Percentiles rank a stretch among this genome's conserved stretches.
Conservation (phyloP, 768 basidiomycete genomes). For the Calvatia gigantea region DNA sequence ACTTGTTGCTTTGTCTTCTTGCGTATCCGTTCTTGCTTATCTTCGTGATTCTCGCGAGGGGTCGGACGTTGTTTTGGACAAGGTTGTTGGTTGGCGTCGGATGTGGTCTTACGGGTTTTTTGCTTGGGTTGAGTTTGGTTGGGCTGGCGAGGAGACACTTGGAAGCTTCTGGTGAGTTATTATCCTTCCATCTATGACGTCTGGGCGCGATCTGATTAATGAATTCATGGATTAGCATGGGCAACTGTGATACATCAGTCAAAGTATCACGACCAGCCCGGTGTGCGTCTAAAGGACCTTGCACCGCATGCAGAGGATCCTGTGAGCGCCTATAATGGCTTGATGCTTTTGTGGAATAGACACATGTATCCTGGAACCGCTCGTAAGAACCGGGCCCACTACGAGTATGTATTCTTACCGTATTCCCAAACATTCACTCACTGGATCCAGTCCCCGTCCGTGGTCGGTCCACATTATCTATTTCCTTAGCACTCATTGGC, state of each 20-base stretch:
- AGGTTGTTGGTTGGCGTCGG: constrained; percentile 33
- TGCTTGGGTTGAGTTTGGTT: constrained; percentile 28
- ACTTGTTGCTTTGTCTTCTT: constrained; percentile 26
- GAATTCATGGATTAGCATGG: constrained; percentile 32
- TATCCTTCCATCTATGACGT: background rate
- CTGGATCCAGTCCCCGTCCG: constrained; percentile 25
- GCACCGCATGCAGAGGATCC: constrained; percentile 28
- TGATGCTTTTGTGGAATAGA: constrained; percentile 33
- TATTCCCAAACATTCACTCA: background rate
- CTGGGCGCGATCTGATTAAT: background rate
- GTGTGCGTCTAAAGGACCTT: constrained; percentile 34
- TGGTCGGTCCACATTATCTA: constrained; percentile 35
- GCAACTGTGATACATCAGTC: constrained; percentile 43
- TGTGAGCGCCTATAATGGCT: constrained; percentile 24
- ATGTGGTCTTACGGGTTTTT: constrained; percentile 29
- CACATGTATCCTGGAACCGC: constrained; percentile 29
- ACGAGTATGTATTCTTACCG: constrained; percentile 38
- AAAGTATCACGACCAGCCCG: constrained; percentile 22
- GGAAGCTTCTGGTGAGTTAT: constrained; percentile 33
- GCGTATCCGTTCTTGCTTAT: constrained; percentile 31
- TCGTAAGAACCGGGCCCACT: constrained; percentile 24
- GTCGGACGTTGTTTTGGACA: constrained; percentile 37
- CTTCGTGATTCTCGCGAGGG: constrained; percentile 24
- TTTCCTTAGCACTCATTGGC: constrained; percentile 30
- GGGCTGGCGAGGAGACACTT: constrained; percentile 26